Base-by-base conservation (phyloP, 345 rosid species). In the Hypericum androsaemum region DNA sequence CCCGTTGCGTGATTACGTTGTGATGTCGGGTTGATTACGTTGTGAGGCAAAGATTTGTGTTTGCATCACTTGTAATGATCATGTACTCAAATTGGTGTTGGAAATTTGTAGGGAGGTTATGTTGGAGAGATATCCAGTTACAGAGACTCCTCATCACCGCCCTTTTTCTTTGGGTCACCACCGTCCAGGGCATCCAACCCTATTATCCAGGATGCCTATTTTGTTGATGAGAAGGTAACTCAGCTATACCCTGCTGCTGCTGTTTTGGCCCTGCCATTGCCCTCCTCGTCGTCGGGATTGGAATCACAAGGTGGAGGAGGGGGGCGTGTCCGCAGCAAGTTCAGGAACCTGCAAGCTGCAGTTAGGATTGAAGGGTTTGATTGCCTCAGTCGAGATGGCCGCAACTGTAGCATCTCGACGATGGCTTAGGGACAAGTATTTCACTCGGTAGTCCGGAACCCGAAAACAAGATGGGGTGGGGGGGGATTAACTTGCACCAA, bases 321-420 rank as follows among this genome's bases (percentile, higher is more conserved):
- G 12, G 76, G 86, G 8, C 76, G 86, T 61, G 81, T 75, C 43
- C 72, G 88, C 54, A 61, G 56, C 72, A 81, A 80, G 50, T 74
- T 62, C 6, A 87, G 80, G 65, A 62, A 76, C 43, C 71, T 59
- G 43, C 89, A 87, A 8, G 80, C 82, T 8, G 76, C 81, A 5
- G 85, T 84, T 41, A 82, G 94, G 62, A 74, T 87, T 40, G 96
- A 87, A 76, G 96, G 96, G 40, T 87, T 87, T 40, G 82, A 84
- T 63, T 81, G 88, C 59, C 78, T 76, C 12, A 69, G 62, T 73
- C 50, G 81, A 60, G 80, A 84, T 57, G 43, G 74, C 35, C 76
- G 71, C 56, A 73, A 66, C 66, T 75, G 86, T 58, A 78, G 89
- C 72, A 78, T 87, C 74, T 60, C 82, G 41, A 85, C 96, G 5